Conservation (phyloP, 768 basidiomycete species). For the Naematelia aurantialba region DNA sequence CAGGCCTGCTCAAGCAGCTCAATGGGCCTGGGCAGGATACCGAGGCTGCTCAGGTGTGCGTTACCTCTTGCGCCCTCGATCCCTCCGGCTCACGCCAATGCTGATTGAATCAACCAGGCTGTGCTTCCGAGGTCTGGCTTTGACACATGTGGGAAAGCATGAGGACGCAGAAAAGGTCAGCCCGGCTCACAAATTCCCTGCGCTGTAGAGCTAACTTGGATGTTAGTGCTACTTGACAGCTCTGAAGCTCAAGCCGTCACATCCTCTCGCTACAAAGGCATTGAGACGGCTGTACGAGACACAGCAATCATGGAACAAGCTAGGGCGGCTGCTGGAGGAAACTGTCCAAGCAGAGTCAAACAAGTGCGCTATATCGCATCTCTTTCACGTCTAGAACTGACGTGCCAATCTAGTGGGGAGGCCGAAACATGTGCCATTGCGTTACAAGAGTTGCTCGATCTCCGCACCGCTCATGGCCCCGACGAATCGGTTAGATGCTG, state of each 20-base stretch:
- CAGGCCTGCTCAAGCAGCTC: slow-evolving; percentile 28
- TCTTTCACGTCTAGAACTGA: neutral
- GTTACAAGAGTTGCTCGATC: slow-evolving; percentile 69
- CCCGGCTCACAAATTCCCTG: slow-evolving; percentile 6
- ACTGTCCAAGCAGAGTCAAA: slow-evolving; percentile 62
- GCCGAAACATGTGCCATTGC: slow-evolving; percentile 72
- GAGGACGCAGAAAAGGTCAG: slow-evolving; percentile 82
- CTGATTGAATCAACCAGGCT: slow-evolving; percentile 55
- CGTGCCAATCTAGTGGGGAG: slow-evolving; percentile 54
- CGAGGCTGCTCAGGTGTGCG: slow-evolving; percentile 39
- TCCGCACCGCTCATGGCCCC: slow-evolving; percentile 62
- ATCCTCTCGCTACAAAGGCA: slow-evolving; percentile 61
- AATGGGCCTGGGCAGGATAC: slow-evolving; percentile 19
- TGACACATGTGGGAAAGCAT: slow-evolving; percentile 66
- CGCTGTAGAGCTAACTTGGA: neutral
- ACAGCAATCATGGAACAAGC: slow-evolving; percentile 24
- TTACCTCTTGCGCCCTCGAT: neutral
- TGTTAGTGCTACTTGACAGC: neutral
- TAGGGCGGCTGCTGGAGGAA: slow-evolving; percentile 52
- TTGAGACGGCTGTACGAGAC: slow-evolving; percentile 45
- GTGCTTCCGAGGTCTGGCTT: slow-evolving; percentile 78
- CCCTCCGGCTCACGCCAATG: neutral
- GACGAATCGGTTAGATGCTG: slow-evolving; percentile 56
- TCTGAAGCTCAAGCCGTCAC: slow-evolving; percentile 55
- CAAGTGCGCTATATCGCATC: slow-evolving; percentile 53